These are phyloP conservation scores for Alternaria brassicae DNA, from an alignment of 2,329 filamentous ascomycete genomes.

Conservation along the genomic window DNA sequence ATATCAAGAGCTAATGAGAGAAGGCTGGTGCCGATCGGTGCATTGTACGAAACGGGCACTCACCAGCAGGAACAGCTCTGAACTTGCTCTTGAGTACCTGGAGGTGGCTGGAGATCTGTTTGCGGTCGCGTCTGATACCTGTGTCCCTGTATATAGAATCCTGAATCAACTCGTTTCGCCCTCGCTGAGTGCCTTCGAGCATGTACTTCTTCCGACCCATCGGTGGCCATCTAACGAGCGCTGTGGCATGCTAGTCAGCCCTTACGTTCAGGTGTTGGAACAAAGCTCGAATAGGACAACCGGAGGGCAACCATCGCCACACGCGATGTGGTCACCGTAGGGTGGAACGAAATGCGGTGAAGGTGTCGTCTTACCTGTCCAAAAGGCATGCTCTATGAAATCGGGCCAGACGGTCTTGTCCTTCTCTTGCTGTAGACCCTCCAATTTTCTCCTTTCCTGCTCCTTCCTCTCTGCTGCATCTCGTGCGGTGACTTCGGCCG, in stretches of 20 bases:
- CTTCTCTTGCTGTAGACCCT: constrained; percentile 39
- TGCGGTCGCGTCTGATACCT: constrained; percentile 60
- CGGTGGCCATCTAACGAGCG: constrained; percentile 60
- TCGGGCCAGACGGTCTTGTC: constrained; percentile 56
- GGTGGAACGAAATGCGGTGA: not conserved
- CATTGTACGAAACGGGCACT: constrained; percentile 31
- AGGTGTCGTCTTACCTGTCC: constrained; percentile 50
- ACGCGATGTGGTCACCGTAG: not conserved
- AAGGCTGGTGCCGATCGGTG: not conserved
- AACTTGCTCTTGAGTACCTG: constrained; percentile 67
- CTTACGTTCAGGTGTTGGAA: not conserved
- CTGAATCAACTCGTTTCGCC: constrained; percentile 68
- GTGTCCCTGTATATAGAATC: constrained; percentile 64
- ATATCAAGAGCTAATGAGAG: not conserved
- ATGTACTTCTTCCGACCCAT: constrained; percentile 64
- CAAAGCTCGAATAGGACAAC: not conserved
- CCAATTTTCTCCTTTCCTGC: constrained; percentile 16
- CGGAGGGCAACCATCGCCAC: not conserved
- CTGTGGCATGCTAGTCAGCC: constrained; percentile 13
- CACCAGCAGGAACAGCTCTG: constrained; percentile 60
- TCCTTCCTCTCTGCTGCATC: constrained; percentile 28
- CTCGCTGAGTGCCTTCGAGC: constrained; percentile 60
- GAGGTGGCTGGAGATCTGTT: constrained; percentile 70
- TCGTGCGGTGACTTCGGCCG: constrained; percentile 26
- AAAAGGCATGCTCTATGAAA: constrained; percentile 57